A percentile compares a stretch with the other conserved stretches of the same genome.
phyloP scores from a whole-genome alignment of 75 land plant genomes.

The Gnetum montanum region DNA sequence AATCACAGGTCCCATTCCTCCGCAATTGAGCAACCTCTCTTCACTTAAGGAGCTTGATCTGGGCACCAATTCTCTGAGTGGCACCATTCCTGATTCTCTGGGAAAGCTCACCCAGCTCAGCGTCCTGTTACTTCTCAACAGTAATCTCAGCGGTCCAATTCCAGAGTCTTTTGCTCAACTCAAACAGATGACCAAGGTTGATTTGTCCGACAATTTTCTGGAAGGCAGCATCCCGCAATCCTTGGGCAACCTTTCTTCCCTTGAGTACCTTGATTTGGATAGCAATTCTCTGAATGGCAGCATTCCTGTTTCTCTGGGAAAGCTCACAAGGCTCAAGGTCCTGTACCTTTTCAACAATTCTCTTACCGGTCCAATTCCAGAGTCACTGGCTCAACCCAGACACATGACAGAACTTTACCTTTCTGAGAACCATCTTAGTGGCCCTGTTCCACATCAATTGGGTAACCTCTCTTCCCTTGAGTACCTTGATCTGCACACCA shows the following conservation, averaged over 20 bases:
- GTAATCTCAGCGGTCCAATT: conserved; percentile 49
- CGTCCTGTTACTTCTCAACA: conserved; percentile 54
- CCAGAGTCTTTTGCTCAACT: too few species aligned
- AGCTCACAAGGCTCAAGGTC: conserved; percentile 22
- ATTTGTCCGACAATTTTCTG: background rate
- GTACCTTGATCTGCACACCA: conserved; percentile 27
- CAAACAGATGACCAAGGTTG: too few species aligned
- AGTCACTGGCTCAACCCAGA: too few species aligned
- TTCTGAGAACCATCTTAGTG: too few species aligned
- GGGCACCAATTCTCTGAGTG: conserved; percentile 41
- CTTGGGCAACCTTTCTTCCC: background rate
- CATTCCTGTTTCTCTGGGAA: conserved; percentile 51
- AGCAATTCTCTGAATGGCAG: conserved; percentile 52
- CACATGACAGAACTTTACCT: too few species aligned
- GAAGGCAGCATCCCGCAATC: background rate
- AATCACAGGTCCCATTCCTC: conserved; percentile 41
- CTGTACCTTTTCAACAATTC: conserved; percentile 59
- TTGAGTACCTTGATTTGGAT: background rate
- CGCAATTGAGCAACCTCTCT: conserved; percentile 27
- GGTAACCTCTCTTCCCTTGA: too few species aligned
- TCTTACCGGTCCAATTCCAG: conserved; percentile 58
- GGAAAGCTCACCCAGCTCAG: conserved; percentile 26
- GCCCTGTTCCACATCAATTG: too few species aligned
- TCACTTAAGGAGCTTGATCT: conserved; percentile 24
- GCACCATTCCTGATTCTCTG: conserved; percentile 44